Evolutionary conservation across 164 flowering plant species (phyloP).

Genomic region (Piper longum): DNA sequence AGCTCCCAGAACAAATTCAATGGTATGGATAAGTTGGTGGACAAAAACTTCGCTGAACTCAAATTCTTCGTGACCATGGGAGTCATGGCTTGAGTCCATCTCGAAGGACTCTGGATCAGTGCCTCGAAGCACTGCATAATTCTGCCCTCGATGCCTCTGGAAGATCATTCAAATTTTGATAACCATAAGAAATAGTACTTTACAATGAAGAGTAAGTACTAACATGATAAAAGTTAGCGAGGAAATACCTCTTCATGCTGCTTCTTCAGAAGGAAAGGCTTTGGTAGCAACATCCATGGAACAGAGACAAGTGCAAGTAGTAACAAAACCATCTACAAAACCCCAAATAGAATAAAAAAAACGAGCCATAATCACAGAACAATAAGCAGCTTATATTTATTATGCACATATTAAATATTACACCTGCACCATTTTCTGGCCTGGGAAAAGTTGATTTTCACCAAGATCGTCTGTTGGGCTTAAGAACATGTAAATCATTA

Average conservation of each 20-base stretch:
- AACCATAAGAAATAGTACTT: not conserved
- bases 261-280: constrained; percentile 80
- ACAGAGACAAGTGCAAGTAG: constrained; percentile 74
- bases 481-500: constrained; percentile 96
- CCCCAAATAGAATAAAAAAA: constrained; percentile 5
- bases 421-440: constrained; percentile 82
- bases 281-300: constrained; percentile 98
- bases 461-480: constrained; percentile 95
- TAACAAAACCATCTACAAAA: constrained; percentile 51
- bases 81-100: constrained; percentile 36
- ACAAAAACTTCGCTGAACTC: constrained; percentile 95
- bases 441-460: constrained; percentile 88
- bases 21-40: constrained; percentile 94
- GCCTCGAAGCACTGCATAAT: constrained; percentile 43
- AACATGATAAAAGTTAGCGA: not conserved
- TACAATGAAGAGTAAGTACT: not conserved
- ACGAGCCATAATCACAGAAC: constrained; percentile 1
- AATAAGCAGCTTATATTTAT: not conserved
- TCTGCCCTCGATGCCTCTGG: constrained; percentile 84
- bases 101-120: constrained; percentile 50
- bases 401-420: not conserved
- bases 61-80: constrained; percentile 82
- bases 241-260: constrained; percentile 60
- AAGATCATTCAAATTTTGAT: constrained; percentile 7
- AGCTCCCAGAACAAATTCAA: constrained; percentile 96